A percentile compares a stretch with the other conserved stretches of the same genome.
Evolutionary conservation across 495 filamentous ascomycete species (phyloP).

Genomic region (Penicillium diatomitis): DNA sequence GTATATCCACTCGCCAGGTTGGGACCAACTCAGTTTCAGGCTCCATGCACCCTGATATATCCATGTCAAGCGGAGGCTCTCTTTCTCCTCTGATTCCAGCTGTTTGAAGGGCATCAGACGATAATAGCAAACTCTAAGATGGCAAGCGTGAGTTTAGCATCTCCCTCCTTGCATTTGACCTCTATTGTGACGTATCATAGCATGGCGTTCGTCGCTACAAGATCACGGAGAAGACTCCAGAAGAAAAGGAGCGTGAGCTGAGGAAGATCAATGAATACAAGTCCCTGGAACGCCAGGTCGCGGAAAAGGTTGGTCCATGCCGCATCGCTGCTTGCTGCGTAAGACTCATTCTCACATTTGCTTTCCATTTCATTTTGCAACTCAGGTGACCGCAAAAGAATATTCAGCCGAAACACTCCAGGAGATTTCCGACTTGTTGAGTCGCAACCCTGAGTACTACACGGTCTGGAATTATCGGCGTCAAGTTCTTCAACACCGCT

Average conservation of each 20-base stretch:
- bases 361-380: neutral
- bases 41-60: too few species aligned
- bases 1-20: too few species aligned
- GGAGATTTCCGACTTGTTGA: constrained; percentile 71
- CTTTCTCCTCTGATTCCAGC: neutral
- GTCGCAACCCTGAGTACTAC: constrained; percentile 93
- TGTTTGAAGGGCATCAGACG: too few species aligned
- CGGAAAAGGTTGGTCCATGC: constrained; percentile 39
- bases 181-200: constrained; percentile 32
- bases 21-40: too few species aligned
- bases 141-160: constrained; percentile 39
- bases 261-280: constrained; percentile 73
- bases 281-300: constrained; percentile 56
- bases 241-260: constrained; percentile 58
- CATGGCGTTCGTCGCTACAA: constrained; percentile 69
- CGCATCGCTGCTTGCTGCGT: neutral
- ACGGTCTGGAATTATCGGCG: constrained; percentile 96
- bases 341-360: neutral
- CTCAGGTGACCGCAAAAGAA: constrained; percentile 45
- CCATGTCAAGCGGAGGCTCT: neutral
- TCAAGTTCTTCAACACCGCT: constrained; percentile 44
- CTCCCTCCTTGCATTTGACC: neutral
- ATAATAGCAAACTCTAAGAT: constrained; percentile 14
- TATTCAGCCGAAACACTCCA: constrained; percentile 59
- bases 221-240: constrained; percentile 46